phyloP scores from a whole-genome alignment of 2,329 filamentous ascomycete species.

The Aspergillus sp. region DNA sequence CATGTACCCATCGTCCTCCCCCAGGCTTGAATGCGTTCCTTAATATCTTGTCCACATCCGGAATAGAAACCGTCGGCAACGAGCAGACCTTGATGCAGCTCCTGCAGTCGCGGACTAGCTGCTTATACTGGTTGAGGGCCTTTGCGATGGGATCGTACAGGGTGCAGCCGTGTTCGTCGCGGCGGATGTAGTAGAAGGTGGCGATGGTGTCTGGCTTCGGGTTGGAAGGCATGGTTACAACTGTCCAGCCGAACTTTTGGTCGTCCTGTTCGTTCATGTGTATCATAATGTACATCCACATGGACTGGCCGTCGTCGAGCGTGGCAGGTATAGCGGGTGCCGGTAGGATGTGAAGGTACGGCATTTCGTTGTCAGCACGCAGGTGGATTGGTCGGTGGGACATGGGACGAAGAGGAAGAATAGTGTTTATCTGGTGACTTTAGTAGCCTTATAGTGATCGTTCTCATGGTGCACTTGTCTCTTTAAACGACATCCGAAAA shows the following conservation, averaged over 20 bases:
- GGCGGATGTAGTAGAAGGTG: background rate
- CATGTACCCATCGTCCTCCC: background rate
- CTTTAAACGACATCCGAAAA: no score
- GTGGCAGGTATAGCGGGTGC: no score
- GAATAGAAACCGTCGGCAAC: background rate
- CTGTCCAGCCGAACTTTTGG: background rate
- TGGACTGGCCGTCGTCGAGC: no score
- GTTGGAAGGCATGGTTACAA: background rate
- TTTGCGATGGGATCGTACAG: background rate
- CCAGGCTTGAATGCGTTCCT: background rate
- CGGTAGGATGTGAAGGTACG: no score
- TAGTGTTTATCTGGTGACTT: no score
- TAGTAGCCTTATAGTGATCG: no score
- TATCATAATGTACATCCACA: background rate
- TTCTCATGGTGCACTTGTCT: no score
- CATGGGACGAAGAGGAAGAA: no score
- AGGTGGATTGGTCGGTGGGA: no score
- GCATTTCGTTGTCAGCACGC: no score
- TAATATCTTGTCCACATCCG: background rate
- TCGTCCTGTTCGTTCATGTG: background rate
- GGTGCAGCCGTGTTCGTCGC: background rate
- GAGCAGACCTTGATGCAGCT: background rate
- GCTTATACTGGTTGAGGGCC: background rate
- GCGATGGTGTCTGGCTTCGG: background rate
- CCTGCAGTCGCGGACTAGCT: background rate